A percentile compares a stretch with the other conserved stretches of the same genome.
phyloP scores from a whole-genome alignment of 768 basidiomycete genomes.

The Aureoboletus auriporus region DNA sequence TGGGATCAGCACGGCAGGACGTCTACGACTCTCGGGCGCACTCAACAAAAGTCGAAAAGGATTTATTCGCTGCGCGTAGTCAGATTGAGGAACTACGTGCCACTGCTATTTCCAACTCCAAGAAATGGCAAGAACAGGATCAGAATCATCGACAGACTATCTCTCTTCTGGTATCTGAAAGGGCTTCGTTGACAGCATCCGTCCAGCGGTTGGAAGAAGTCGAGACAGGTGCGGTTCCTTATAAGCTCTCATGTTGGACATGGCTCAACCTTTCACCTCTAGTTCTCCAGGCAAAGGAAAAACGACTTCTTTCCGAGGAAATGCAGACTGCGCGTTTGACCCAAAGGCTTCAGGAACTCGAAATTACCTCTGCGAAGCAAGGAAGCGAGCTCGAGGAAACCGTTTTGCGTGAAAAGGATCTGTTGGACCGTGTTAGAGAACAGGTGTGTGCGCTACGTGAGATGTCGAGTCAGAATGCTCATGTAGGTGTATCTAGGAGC shows the following conservation, averaged over 20 bases:
- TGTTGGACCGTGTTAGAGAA: constrained; percentile 30
- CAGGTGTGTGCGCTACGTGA: constrained; percentile 27
- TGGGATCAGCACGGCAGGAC: constrained; percentile 14
- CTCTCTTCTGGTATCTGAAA: constrained; percentile 71
- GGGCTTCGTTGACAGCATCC: constrained; percentile 54
- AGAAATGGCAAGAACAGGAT: constrained; percentile 29
- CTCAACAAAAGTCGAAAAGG: constrained; percentile 15
- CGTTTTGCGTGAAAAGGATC: constrained; percentile 48
- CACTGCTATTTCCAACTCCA: constrained; percentile 9
- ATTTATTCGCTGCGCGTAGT: constrained; percentile 15
- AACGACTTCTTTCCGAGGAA: constrained; percentile 41
- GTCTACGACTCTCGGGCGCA: constrained; percentile 7
- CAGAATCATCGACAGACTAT: constrained; percentile 72
- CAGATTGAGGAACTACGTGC: constrained; percentile 18
- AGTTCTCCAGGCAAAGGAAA: constrained; percentile 46
- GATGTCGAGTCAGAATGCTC: not conserved
- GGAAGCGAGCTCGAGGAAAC: constrained; percentile 38
- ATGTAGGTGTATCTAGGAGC: constrained; percentile 46
- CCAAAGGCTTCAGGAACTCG: constrained; percentile 40
- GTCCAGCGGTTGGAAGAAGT: constrained; percentile 54
- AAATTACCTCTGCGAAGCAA: constrained; percentile 35
- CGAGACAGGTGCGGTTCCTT: constrained; percentile 53
- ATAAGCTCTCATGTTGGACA: not conserved
- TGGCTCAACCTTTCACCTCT: constrained; percentile 1
- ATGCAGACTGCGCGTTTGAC: constrained; percentile 37